Base-by-base conservation (phyloP, 23 red algal species). In the Cyanidioschyzon merolae region DNA sequence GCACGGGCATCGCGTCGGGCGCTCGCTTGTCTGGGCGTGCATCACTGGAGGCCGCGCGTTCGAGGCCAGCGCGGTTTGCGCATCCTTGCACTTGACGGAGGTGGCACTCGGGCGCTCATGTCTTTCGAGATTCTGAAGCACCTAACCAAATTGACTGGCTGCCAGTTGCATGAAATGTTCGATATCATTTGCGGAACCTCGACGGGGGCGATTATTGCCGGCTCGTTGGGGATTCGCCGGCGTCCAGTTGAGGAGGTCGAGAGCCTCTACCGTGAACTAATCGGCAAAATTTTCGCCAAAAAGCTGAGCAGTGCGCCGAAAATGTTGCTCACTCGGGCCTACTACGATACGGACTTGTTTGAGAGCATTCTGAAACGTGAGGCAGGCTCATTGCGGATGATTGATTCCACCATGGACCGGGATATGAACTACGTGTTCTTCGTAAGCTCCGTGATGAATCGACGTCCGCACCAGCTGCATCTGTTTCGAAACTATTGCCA, bases 401-500 rank as follows among this genome's bases (percentile, higher is more conserved):
- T 96, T 30, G 92, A 96, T 50, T 89, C 85, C 12, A 40, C 80
- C 17, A 76, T 82, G 57, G 86, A 95, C 76, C 85, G 86, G 29
- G 85, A 87, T 39, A 79, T 87, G 80, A 96, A 88, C 76, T 37
- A 86, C 79, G 92, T 96, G 21, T 96, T 96, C 79, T 87, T 90
- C 39, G 92, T 96, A 17, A 90, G 88, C 58, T 88, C 87, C 0
- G 58, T 96, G 1, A 85, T 96, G 82, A 85, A 87, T 40, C 82
- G 87, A 41, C 77, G 85, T 67, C 92, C 87, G 38, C 87, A 90
- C 39, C 77, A 89, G 77, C 57, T 96, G 57, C 87, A 90, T 58
- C 29, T 96, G 0, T 96, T 96, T 68, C 83, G 92, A 30, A 96
- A 96, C 74, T 96, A 96, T 34, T 90, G 86, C 21, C 90, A 90